These are phyloP conservation scores for Russula compacta DNA, from an alignment of 768 basidiomycete species.

Conservation along the genomic window DNA sequence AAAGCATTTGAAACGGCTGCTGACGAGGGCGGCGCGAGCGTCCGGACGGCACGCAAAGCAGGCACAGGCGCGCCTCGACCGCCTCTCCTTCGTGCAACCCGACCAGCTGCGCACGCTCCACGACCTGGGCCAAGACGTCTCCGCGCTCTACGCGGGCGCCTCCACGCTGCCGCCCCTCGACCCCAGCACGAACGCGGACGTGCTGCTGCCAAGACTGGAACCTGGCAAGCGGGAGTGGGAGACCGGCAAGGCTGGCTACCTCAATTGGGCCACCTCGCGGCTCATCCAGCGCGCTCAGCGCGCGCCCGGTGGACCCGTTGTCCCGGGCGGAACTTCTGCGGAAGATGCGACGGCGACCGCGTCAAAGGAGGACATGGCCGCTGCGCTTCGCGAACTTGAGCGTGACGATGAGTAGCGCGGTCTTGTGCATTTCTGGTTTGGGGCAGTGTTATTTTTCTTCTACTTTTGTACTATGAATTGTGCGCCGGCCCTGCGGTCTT, in stretches of 20 bases:
- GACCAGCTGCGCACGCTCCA: conserved; percentile 35
- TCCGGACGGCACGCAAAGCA: conserved; percentile 39
- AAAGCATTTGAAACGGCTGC: conserved; percentile 51
- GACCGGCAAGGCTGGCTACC: conserved; percentile 60
- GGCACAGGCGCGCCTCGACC: conserved; percentile 36
- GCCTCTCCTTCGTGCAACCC: conserved; percentile 37
- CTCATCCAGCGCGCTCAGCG: conserved; percentile 32
- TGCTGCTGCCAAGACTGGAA: conserved; percentile 29
- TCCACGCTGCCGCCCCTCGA: conserved; percentile 37
- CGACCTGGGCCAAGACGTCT: conserved; percentile 33
- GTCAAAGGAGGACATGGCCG: background rate
- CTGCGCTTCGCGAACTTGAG: background rate
- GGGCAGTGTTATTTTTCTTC: no score
- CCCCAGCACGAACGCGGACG: conserved; percentile 2
- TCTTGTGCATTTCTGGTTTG: no score
- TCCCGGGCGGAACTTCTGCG: background rate
- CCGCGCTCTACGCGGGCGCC: conserved; percentile 38
- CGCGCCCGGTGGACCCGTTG: background rate
- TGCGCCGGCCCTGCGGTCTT: no score
- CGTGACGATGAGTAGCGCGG: background rate
- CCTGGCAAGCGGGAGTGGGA: conserved; percentile 75
- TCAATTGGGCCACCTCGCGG: conserved; percentile 65
- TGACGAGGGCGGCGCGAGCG: conserved; percentile 42
- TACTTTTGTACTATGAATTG: no score
- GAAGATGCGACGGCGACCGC: background rate